A percentile compares a stretch with the other conserved stretches of the same genome.
Evolutionary conservation across 169 alveolate genomes (phyloP).

Genomic region (Amoebophrya sp.): DNA sequence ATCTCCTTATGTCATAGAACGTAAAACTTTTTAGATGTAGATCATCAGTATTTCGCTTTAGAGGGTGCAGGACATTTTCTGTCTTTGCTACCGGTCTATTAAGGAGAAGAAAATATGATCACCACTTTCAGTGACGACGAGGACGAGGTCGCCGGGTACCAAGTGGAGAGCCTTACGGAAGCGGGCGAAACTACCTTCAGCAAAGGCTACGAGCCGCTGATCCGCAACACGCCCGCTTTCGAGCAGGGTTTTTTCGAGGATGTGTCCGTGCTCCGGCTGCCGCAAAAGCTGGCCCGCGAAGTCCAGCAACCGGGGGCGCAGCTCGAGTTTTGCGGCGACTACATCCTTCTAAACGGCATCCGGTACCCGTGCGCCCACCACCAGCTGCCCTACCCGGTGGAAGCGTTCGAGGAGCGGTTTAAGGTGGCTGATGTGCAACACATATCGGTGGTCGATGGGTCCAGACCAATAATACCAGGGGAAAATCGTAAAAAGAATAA

Average conservation of each 20-base stretch:
- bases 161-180: neutral
- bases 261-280: neutral
- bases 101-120: neutral
- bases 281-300: neutral
- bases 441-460: neutral
- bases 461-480: no score
- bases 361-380: neutral
- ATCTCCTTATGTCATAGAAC: no score
- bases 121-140: neutral
- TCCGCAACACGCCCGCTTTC: neutral
- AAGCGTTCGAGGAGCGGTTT: neutral
- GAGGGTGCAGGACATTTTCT: no score
- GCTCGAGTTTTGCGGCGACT: neutral
- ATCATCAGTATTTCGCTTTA: no score
- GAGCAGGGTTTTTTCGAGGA: neutral
- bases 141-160: neutral
- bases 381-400: constrained; percentile 17
- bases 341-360: neutral
- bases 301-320: neutral
- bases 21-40: no score
- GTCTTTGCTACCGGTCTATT: no score
- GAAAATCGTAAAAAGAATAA: no score
- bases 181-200: neutral
- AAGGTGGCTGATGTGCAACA: neutral
- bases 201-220: neutral